phyloP scores from a whole-genome alignment of 176 grass and related monocot genomes.

The Zea luxurians region DNA sequence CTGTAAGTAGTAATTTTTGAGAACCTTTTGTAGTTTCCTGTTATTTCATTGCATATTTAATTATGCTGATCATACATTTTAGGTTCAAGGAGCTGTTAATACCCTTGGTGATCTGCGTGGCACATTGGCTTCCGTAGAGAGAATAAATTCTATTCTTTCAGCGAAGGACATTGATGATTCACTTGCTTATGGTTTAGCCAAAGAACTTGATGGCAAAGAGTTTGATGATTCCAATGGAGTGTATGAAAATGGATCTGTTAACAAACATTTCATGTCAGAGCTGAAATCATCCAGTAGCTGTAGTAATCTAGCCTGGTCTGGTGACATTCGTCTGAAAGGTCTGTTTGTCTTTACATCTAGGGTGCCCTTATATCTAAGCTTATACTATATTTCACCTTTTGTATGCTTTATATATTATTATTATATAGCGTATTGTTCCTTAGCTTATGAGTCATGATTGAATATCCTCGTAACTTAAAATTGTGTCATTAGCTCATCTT shows the following conservation, averaged over 20 bases:
- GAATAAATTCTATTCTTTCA: slow-evolving; percentile 87
- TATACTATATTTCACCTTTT: neutral
- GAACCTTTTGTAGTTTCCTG: slow-evolving; percentile 31
- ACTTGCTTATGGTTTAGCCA: slow-evolving; percentile 92
- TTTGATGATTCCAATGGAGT: slow-evolving; percentile 44
- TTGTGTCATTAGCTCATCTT: neutral
- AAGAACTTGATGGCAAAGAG: slow-evolving; percentile 68
- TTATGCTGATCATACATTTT: slow-evolving; percentile 38
- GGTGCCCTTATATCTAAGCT: neutral
- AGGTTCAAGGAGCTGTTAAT: slow-evolving; percentile 98
- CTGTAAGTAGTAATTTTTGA: slow-evolving; percentile 59
- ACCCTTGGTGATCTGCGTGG: slow-evolving; percentile 83
- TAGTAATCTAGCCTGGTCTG: slow-evolving; percentile 72
- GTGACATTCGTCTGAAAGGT: slow-evolving; percentile 96
- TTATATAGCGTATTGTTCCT: slow-evolving; percentile 16
- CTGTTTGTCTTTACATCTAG: neutral
- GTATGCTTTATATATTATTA: neutral
- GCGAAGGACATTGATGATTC: slow-evolving; percentile 79
- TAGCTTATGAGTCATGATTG: slow-evolving; percentile 2
- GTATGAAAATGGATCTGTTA: slow-evolving; percentile 44
- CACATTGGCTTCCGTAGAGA: slow-evolving; percentile 78
- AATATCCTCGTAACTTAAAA: neutral
- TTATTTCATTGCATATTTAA: slow-evolving; percentile 36
- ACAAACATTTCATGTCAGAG: slow-evolving; percentile 74
- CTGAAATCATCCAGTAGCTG: slow-evolving; percentile 71